Percentiles rank a stretch among this genome's conserved stretches.
Evolutionary conservation across 257 asterid genomes (phyloP).

Genomic region (Gentiana macrophylla): DNA sequence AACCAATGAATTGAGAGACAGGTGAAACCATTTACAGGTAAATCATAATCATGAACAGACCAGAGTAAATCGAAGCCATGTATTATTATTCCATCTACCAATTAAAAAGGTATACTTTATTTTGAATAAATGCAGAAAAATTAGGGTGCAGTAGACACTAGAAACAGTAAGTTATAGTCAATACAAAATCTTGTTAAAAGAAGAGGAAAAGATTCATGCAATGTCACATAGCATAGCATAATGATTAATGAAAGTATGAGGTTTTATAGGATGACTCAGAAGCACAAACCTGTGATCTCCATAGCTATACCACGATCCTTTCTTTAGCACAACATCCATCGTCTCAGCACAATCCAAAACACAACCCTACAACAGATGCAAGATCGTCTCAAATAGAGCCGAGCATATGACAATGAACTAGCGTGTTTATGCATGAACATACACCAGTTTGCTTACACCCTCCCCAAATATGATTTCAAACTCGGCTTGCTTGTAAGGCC

Average conservation of each 20-base stretch:
- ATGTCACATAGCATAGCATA: too few relatives aligned
- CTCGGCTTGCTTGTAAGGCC: slow-evolving; percentile 99
- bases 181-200: too few relatives aligned
- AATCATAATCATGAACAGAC: neutral
- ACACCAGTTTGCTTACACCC: slow-evolving; percentile 96
- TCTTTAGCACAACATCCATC: slow-evolving; percentile 62
- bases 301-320: slow-evolving; percentile 97
- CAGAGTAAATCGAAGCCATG: too few relatives aligned
- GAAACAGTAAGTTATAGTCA: neutral
- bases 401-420: slow-evolving; percentile 1
- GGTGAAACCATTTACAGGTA: neutral
- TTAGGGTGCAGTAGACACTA: neutral
- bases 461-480: slow-evolving; percentile 95
- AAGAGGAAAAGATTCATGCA: too few relatives aligned
- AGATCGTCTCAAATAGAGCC: slow-evolving; percentile 13
- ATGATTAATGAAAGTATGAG: neutral
- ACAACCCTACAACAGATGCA: slow-evolving; percentile 47
- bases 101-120: too few relatives aligned
- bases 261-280: slow-evolving; percentile 1
- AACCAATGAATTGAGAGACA: neutral
- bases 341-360: slow-evolving; percentile 91
- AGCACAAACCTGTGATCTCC: slow-evolving; percentile 68
- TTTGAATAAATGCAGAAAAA: neutral
- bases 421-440: slow-evolving; percentile 2
- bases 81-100: too few relatives aligned